Evolutionary conservation across 2,329 filamentous ascomycete genomes (phyloP).

Genomic region (Arthrobotrys sinensis): DNA sequence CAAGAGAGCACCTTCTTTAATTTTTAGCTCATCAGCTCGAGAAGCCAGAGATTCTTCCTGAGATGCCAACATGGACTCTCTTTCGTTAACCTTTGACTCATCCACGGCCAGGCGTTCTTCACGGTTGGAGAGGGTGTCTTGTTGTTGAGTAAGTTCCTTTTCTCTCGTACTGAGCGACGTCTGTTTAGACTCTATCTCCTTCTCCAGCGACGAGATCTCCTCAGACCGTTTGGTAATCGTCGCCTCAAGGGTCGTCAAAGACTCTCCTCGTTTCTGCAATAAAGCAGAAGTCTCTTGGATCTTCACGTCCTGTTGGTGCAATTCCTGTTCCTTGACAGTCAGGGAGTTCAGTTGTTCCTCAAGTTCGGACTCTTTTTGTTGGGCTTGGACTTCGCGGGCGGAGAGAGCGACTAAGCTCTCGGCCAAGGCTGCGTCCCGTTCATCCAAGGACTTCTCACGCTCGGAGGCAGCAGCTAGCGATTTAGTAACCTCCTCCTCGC

Average conservation of each 20-base stretch:
- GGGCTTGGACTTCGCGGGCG: constrained; percentile 22
- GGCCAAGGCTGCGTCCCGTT: constrained; percentile 13
- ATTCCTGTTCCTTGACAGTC: constrained; percentile 11
- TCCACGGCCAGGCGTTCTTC: constrained; percentile 18
- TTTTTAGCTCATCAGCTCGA: constrained; percentile 7
- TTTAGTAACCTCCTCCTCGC: constrained; percentile 23
- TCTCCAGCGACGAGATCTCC: constrained; percentile 17
- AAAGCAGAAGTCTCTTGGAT: constrained; percentile 17
- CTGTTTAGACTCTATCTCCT: constrained; percentile 32
- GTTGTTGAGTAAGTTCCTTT: constrained; percentile 27
- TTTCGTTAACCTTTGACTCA: constrained; percentile 33
- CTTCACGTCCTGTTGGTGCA: constrained; percentile 6
- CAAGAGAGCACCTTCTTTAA: constrained; percentile 16
- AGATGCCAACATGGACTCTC: constrained; percentile 21
- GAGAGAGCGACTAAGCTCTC: constrained; percentile 21
- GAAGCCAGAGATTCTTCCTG: constrained; percentile 35
- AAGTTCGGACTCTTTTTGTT: constrained; percentile 24
- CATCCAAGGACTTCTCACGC: constrained; percentile 24
- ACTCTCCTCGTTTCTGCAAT: constrained; percentile 9
- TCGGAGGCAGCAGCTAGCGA: constrained; percentile 23
- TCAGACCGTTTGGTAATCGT: constrained; percentile 22
- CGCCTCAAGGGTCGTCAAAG: constrained; percentile 16
- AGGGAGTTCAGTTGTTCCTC: background rate
- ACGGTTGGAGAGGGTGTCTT: constrained; percentile 27
- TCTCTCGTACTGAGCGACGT: constrained; percentile 25